Base-by-base conservation (phyloP, 2,329 filamentous ascomycete species). In the Thermothelomyces thermophilus region DNA sequence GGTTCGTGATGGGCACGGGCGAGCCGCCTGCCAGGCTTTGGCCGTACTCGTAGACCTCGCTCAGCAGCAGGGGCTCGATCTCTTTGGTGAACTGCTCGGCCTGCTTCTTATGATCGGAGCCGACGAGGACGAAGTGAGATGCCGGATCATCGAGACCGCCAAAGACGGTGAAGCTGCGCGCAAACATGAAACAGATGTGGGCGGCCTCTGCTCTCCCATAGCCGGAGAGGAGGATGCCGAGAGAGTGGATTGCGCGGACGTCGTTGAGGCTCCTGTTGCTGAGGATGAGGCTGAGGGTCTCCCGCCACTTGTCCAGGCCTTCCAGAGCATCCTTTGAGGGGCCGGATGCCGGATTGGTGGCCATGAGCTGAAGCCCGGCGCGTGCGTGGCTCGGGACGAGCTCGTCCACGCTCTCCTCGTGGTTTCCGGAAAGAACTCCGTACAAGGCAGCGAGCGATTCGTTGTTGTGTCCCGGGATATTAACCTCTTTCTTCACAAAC, bases 401-500 rank as follows among this genome's bases (percentile, higher is more conserved):
- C 66, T 97, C 90, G 65, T 98, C 93, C 14, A 97, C 84, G 57
- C 90, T 94, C 60, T 98, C 93, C 57, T 96, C 90, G 51, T 86
- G 82, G 63, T 96, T 98, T 0, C 93, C 91, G 20, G 90, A 93
- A 53, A 98, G 84, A 1, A 97, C 83, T 63, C 95, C 89, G 66
- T 98, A 98, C 3, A 98, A 71, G 0, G 91, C 89, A 26, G 91
- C 90, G 40, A 98, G 74, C 2, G 91, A 87, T 66, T 96, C 87
- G 46, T 90, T 90, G 59, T 86, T 87, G 47, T 84, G 82, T 2
- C 87, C 83, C 3, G 84, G 73, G 46, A 84, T 84, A 64, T 93
- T 94, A 48, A 98, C 88, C 66, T 98, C 93, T 62, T 94, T 90
- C 58, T 90, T 85, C 16, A 98, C 86, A 62, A 98, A 98, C 62